A percentile compares a stretch with the other conserved stretches of the same genome.
These are phyloP conservation scores for Stachybotrys elegans DNA, from an alignment of 2,329 filamentous ascomycete genomes.

Conservation along the genomic window DNA sequence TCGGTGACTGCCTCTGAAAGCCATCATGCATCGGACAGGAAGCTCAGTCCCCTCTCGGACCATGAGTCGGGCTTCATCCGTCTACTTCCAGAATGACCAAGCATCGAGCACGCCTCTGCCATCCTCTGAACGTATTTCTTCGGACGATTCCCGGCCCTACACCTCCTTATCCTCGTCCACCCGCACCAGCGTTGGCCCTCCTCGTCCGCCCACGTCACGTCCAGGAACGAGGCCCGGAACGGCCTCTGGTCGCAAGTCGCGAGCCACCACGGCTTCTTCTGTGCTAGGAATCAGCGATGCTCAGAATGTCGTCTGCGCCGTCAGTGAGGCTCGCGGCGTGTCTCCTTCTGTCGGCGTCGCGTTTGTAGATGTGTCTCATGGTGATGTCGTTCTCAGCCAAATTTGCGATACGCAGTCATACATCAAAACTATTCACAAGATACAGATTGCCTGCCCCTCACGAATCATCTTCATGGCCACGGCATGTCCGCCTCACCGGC, in stretches of 20 bases:
- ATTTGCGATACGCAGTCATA: slow-evolving; percentile 94
- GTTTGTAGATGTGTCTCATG: slow-evolving; percentile 81
- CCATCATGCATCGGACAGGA: too few relatives aligned
- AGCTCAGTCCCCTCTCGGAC: slow-evolving; percentile 5
- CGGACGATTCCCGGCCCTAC: slow-evolving; percentile 15
- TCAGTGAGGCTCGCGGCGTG: slow-evolving; percentile 83
- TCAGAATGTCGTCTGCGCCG: slow-evolving; percentile 79
- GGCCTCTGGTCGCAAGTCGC: slow-evolving; percentile 40
- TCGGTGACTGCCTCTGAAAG: too few relatives aligned
- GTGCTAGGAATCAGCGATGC: slow-evolving; percentile 41
- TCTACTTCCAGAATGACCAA: slow-evolving; percentile 17
- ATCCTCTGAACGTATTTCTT: slow-evolving; percentile 7
- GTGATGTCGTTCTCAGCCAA: slow-evolving; percentile 80
- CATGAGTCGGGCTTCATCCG: slow-evolving; percentile 12
- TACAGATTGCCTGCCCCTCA: slow-evolving; percentile 73
- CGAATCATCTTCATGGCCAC: slow-evolving; percentile 74
- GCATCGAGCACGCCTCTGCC: too few relatives aligned
- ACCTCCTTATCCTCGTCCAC: not conserved
- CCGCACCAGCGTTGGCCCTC: not conserved
- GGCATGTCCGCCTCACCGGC: slow-evolving; percentile 57
- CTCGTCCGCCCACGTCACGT: not conserved
- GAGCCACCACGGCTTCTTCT: slow-evolving; percentile 28
- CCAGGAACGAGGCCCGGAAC: slow-evolving; percentile 28
- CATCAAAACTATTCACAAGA: slow-evolving; percentile 79
- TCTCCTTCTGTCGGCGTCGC: slow-evolving; percentile 80